phyloP scores from a whole-genome alignment of 177 flowering plant genomes.

The Tripterygium wilfordii region DNA sequence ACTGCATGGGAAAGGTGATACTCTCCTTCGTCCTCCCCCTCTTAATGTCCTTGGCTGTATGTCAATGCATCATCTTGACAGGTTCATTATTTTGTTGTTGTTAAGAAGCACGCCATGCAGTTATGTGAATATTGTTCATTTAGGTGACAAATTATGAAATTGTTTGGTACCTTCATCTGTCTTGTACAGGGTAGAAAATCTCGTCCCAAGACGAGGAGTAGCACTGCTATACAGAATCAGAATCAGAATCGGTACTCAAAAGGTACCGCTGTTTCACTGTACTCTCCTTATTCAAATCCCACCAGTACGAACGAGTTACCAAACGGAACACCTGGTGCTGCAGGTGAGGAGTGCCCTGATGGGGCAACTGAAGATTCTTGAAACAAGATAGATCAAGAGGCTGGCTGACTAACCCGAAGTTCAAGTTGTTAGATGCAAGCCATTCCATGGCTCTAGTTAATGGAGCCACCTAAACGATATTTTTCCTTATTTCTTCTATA shows the following conservation, averaged over 20 bases:
- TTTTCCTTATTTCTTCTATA: too few species aligned
- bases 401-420: too few species aligned
- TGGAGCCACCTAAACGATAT: too few species aligned
- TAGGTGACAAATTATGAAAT: too few species aligned
- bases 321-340: constrained; percentile 51
- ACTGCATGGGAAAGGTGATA: constrained; percentile 97
- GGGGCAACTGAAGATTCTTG: constrained; percentile 49
- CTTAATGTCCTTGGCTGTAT: neutral
- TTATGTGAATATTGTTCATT: too few species aligned
- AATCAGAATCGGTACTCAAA: constrained; percentile 53
- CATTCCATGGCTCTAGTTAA: too few species aligned
- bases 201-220: constrained; percentile 80
- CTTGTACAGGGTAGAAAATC: constrained; percentile 94
- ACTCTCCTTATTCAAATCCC: constrained; percentile 53
- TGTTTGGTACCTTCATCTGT: too few species aligned
- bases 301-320: constrained; percentile 35
- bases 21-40: too few species aligned
- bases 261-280: constrained; percentile 51
- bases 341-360: constrained; percentile 58
- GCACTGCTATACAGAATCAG: constrained; percentile 74
- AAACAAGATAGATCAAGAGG: constrained; percentile 8
- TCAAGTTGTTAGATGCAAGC: too few species aligned
- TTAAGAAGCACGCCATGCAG: too few species aligned
- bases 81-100: too few species aligned
- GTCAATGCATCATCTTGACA: too few species aligned